Conservation (phyloP, 2,329 filamentous ascomycete genomes). For the Neocucurbitaria cava region DNA sequence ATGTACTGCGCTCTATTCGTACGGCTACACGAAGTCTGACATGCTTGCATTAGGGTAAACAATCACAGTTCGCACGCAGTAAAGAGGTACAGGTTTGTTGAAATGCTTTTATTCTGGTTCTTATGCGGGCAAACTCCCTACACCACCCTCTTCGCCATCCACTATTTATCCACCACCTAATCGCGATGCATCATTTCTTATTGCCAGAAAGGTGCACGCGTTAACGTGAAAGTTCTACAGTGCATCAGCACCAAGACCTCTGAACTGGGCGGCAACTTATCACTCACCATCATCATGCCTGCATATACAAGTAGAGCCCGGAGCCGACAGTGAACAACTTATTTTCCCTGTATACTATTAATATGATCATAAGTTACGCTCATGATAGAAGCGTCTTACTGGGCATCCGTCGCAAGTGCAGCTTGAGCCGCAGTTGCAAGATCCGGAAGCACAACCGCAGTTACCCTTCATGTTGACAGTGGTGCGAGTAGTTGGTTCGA, state of each 20-base stretch:
- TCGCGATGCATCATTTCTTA: neutral
- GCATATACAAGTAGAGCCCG: neutral
- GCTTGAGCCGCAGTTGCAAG: conserved; percentile 32
- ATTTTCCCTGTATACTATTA: conserved; percentile 22
- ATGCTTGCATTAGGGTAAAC: neutral
- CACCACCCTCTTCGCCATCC: neutral
- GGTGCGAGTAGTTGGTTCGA: neutral
- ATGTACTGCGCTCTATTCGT: neutral
- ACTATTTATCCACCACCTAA: neutral
- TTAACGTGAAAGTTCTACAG: neutral
- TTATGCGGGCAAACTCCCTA: neutral
- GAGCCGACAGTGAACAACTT: conserved; percentile 5
- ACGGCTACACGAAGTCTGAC: too few species aligned
- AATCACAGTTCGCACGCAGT: neutral
- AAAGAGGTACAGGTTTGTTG: neutral
- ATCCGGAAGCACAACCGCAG: conserved; percentile 33
- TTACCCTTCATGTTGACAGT: conserved; percentile 25
- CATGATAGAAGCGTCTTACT: conserved; percentile 16
- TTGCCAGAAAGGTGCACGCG: neutral
- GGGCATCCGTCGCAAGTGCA: conserved; percentile 38
- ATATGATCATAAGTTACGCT: neutral
- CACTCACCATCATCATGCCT: conserved; percentile 3
- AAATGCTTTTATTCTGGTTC: neutral
- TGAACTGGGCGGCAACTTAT: neutral
- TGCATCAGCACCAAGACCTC: neutral